Percentiles rank a stretch among this genome's conserved stretches.
Evolutionary conservation across 805 yeast genomes (phyloP).

Genomic region (Kodamaea kakaduensis): DNA sequence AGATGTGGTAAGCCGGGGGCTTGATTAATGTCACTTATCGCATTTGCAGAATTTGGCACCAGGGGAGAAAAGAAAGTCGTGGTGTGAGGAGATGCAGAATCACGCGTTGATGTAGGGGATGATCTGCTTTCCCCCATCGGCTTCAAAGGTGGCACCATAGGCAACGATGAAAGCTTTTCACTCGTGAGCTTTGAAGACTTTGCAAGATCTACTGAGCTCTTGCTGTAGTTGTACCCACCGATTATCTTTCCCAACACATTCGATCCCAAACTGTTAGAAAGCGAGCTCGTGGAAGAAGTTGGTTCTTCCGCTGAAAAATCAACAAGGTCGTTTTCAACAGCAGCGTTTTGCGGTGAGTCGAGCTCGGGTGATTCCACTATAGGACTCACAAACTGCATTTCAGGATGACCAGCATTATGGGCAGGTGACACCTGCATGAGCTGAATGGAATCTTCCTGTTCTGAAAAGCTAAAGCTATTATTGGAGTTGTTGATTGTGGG

Average conservation of each 20-base stretch:
- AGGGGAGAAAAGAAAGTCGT: background rate
- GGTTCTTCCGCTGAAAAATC: background rate
- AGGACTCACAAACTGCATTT: conserved; percentile 15
- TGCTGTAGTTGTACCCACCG: conserved; percentile 27
- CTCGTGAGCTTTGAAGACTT: conserved; percentile 1
- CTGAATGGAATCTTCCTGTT: conserved; percentile 22
- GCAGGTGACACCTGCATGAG: conserved; percentile 16
- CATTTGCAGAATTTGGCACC: background rate
- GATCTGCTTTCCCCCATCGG: conserved; percentile 2
- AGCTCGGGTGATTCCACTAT: conserved; percentile 14
- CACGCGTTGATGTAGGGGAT: conserved; percentile 1
- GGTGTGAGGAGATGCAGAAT: background rate
- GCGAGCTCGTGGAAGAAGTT: conserved; percentile 18
- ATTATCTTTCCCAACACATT: conserved; percentile 27
- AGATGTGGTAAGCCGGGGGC: background rate
- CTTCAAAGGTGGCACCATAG: conserved; percentile 1
- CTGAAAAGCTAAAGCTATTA: conserved; percentile 10
- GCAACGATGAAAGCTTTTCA: background rate
- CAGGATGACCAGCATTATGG: conserved; percentile 1
- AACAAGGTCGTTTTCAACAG: background rate
- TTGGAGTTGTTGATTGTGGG: no score
- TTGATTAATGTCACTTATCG: no score
- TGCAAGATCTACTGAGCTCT: conserved; percentile 17
- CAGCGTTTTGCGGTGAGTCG: conserved; percentile 4
- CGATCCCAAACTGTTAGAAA: conserved; percentile 18